phyloP scores from a whole-genome alignment of 2,329 filamentous ascomycete genomes.

The Mycosphaerella sp. region DNA sequence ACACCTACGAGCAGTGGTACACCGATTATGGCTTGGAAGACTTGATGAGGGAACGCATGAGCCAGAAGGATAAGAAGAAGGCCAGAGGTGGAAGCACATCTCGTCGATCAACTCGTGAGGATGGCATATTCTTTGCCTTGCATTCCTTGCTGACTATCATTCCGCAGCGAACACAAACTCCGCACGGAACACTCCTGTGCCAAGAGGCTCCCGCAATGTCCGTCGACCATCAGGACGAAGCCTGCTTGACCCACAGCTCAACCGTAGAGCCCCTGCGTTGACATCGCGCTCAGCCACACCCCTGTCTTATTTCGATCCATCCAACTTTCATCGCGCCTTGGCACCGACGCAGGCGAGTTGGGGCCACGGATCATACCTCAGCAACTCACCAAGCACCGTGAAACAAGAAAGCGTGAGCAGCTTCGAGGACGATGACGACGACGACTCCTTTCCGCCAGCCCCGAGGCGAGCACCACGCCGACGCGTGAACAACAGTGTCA shows the following conservation, averaged over 20 bases:
- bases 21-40: constrained; percentile 61
- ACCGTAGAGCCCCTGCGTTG: constrained; percentile 9
- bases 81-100: constrained; percentile 11
- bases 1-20: constrained; percentile 75
- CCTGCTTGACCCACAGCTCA: constrained; percentile 30
- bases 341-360: constrained; percentile 37
- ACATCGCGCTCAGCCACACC: constrained; percentile 26
- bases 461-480: constrained; percentile 3
- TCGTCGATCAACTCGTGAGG: constrained; percentile 19
- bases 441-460: constrained; percentile 10
- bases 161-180: constrained; percentile 13
- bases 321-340: constrained; percentile 25
- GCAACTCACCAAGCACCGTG: constrained; percentile 20
- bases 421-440: constrained; percentile 25
- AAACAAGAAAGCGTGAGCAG: constrained; percentile 28
- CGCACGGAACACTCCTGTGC: constrained; percentile 25
- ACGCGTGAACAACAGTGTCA: constrained; percentile 13
- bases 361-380: constrained; percentile 19
- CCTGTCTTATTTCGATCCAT: constrained; percentile 15
- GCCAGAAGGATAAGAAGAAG: constrained; percentile 61
- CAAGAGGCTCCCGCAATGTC: constrained; percentile 17
- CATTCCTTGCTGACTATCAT: constrained; percentile 1
- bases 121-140: background rate
- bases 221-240: constrained; percentile 22
- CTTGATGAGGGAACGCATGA: constrained; percentile 71